Conservation (phyloP, 2,329 filamentous ascomycete species). For the Phoma herbarum region DNA sequence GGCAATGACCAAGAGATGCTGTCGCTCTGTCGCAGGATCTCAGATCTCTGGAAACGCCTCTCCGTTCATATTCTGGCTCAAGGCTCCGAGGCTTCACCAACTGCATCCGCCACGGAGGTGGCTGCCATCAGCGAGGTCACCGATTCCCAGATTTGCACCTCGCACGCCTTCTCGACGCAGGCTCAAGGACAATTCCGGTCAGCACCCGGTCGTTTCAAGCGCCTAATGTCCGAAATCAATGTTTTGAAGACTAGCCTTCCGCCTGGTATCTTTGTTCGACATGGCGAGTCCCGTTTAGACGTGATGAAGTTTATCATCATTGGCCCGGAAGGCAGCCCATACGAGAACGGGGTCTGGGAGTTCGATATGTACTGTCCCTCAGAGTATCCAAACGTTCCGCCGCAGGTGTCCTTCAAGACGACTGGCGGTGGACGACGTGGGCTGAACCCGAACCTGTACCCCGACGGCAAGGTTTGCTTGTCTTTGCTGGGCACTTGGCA, state of each 20-base stretch:
- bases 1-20: conserved; percentile 43
- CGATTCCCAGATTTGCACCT: conserved; percentile 50
- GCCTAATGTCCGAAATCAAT: conserved; percentile 54
- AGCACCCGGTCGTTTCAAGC: conserved; percentile 57
- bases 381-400: conserved; percentile 56
- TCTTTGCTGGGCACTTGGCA: conserved; percentile 50
- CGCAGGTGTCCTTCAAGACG: conserved; percentile 56
- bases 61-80: background rate
- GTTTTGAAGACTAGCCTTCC: conserved; percentile 59
- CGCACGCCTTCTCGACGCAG: conserved; percentile 30
- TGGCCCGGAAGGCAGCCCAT: conserved; percentile 61
- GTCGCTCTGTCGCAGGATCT: conserved; percentile 46
- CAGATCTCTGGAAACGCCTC: conserved; percentile 33
- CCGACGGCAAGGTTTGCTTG: conserved; percentile 53
- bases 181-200: conserved; percentile 24
- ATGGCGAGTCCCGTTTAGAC: conserved; percentile 58
- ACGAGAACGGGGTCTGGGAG: conserved; percentile 64
- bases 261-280: conserved; percentile 61
- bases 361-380: conserved; percentile 60
- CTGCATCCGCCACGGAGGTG: conserved; percentile 7
- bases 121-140: conserved; percentile 42
- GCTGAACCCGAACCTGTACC: conserved; percentile 64
- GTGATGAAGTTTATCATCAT: conserved; percentile 62
- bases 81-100: background rate
- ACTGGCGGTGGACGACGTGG: conserved; percentile 53